These are phyloP conservation scores for Cadophora sp. DNA, from an alignment of 2,329 filamentous ascomycete species.

Conservation along the genomic window DNA sequence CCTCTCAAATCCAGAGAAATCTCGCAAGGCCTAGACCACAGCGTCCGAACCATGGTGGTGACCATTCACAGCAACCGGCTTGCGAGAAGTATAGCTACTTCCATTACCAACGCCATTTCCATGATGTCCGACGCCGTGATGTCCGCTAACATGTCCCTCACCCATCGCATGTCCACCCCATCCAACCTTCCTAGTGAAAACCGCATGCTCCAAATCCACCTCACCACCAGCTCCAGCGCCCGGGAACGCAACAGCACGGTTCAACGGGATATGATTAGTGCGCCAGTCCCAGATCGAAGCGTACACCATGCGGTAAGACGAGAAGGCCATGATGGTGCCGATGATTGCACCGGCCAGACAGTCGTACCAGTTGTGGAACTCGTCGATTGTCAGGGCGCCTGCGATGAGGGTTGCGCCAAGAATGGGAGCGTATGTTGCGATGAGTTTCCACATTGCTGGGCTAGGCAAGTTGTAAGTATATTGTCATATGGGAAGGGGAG, in stretches of 20 bases:
- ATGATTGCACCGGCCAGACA: constrained; percentile 70
- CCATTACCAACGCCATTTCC: not conserved
- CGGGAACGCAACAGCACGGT: constrained; percentile 61
- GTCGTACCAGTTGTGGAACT: constrained; percentile 80
- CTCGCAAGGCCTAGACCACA: not conserved
- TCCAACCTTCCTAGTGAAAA: constrained; percentile 65
- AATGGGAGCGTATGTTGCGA: constrained; percentile 68
- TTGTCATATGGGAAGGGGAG: not conserved
- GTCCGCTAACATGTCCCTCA: constrained; percentile 8
- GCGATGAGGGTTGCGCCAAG: constrained; percentile 72
- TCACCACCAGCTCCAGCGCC: constrained; percentile 37
- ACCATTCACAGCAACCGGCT: constrained; percentile 2
- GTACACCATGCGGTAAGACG: constrained; percentile 71
- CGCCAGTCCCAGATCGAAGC: constrained; percentile 73
- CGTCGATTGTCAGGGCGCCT: constrained; percentile 73
- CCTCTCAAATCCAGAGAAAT: not conserved
- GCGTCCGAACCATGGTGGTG: constrained; percentile 1
- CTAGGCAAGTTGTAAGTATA: not conserved
- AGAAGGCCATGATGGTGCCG: constrained; percentile 69
- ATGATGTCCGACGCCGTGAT: constrained; percentile 2
- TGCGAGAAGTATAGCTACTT: constrained; percentile 6
- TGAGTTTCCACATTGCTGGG: constrained; percentile 75
- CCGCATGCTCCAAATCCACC: constrained; percentile 57
- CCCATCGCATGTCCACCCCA: constrained; percentile 53
- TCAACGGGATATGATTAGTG: constrained; percentile 70